Percentiles rank a stretch among this genome's conserved stretches.
These are phyloP conservation scores for Kluyveromyces nonfermentans DNA, from an alignment of 805 yeast genomes.

Conservation along the genomic window DNA sequence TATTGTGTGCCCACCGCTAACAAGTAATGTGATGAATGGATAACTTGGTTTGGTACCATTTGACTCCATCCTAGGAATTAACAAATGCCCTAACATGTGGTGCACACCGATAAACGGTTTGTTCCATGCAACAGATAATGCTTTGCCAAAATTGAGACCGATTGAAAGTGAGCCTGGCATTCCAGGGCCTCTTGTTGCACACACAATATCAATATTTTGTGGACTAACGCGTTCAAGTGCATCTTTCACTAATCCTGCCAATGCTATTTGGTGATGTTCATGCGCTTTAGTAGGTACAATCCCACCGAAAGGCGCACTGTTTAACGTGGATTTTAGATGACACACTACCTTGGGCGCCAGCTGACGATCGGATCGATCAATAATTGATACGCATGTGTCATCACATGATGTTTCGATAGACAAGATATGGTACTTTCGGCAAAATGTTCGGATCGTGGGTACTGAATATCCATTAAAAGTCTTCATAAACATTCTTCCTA, in stretches of 20 bases:
- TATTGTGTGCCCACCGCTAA: slow-evolving; percentile 94
- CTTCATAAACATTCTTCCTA: too few species aligned
- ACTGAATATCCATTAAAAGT: not conserved
- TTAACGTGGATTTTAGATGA: slow-evolving; percentile 56
- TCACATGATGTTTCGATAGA: slow-evolving; percentile 94
- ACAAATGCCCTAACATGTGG: slow-evolving; percentile 90
- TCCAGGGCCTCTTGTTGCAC: slow-evolving; percentile 95
- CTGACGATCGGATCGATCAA: slow-evolving; percentile 36
- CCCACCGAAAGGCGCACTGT: slow-evolving; percentile 66
- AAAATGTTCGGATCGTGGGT: not conserved
- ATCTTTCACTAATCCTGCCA: slow-evolving; percentile 43
- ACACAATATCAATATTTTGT: slow-evolving; percentile 55
- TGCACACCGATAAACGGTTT: slow-evolving; percentile 83
- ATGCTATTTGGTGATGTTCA: slow-evolving; percentile 55
- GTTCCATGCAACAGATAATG: slow-evolving; percentile 68
- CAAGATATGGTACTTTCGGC: slow-evolving; percentile 48
- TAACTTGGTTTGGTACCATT: slow-evolving; percentile 39
- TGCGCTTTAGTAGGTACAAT: slow-evolving; percentile 82
- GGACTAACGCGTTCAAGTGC: slow-evolving; percentile 27
- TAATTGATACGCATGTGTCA: slow-evolving; percentile 80
- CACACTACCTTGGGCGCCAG: slow-evolving; percentile 31
- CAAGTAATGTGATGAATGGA: slow-evolving; percentile 70
- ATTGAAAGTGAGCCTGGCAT: slow-evolving; percentile 84
- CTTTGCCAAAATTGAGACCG: slow-evolving; percentile 79
- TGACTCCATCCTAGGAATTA: slow-evolving; percentile 48